Evolutionary conservation across 495 filamentous ascomycete genomes (phyloP).

Genomic region (Lichina pygmaea): DNA sequence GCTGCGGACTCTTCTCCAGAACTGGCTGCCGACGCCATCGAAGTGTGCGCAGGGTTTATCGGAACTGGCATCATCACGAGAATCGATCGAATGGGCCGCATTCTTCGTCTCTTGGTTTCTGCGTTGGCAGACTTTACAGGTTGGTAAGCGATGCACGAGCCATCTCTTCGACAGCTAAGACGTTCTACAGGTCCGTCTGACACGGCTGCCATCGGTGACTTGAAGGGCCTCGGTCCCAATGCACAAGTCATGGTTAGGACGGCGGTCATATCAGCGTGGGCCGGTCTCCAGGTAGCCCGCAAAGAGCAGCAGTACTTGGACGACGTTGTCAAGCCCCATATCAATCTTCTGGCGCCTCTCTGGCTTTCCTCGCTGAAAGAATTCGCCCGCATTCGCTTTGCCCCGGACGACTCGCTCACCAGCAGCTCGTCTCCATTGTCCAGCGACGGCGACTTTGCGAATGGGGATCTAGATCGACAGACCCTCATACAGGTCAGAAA

Average conservation of each 20-base stretch:
- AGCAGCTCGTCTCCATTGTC: constrained; percentile 44
- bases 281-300: constrained; percentile 91
- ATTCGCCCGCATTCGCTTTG: constrained; percentile 80
- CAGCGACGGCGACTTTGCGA: constrained; percentile 66
- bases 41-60: constrained; percentile 94
- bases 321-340: constrained; percentile 71
- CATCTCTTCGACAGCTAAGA: neutral
- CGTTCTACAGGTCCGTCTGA: constrained; percentile 29
- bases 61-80: constrained; percentile 92
- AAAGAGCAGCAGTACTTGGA: constrained; percentile 74
- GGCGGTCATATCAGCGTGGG: constrained; percentile 93
- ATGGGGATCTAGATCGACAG: constrained; percentile 80
- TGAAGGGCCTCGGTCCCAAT: constrained; percentile 84
- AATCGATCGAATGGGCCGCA: constrained; percentile 91
- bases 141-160: constrained; percentile 7
- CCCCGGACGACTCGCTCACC: constrained; percentile 84
- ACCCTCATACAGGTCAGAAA: constrained; percentile 45
- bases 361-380: constrained; percentile 87
- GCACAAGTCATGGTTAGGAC: constrained; percentile 96
- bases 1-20: constrained; percentile 88
- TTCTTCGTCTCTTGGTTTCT: constrained; percentile 73
- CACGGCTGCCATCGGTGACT: constrained; percentile 69
- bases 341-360: constrained; percentile 63
- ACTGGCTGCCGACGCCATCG: constrained; percentile 79
- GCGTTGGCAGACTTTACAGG: constrained; percentile 80